phyloP scores from a whole-genome alignment of 345 rosid species.

The Linum usitatissimum region DNA sequence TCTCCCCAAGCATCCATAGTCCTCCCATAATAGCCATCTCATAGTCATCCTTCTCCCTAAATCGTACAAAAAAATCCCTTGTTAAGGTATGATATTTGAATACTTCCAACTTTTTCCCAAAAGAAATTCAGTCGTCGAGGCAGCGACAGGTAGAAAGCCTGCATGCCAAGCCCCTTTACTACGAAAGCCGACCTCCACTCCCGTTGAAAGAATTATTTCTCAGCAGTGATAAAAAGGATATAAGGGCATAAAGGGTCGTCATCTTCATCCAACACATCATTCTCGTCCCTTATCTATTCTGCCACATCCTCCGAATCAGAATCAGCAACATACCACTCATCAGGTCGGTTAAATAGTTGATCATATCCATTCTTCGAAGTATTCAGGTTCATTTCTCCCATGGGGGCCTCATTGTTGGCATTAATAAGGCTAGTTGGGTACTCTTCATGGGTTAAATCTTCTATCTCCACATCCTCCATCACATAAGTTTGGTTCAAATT shows the following conservation, averaged over 20 bases:
- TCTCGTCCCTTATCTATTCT: not conserved
- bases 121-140: not conserved
- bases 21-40: not conserved
- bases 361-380: no score
- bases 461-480: no score
- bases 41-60: not conserved
- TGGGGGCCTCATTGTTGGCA: no score
- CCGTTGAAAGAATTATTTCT: not conserved
- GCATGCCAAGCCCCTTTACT: not conserved
- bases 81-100: not conserved
- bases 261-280: not conserved
- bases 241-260: not conserved
- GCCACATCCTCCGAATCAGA: not conserved
- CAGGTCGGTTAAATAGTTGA: not conserved
- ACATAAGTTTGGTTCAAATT: no score
- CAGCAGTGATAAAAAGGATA: not conserved
- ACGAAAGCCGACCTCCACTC: not conserved
- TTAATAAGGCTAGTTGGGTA: no score
- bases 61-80: not conserved
- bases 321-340: not conserved
- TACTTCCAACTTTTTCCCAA: not conserved
- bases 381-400: no score
- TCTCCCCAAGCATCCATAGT: not conserved
- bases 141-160: not conserved
- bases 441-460: no score